These are phyloP conservation scores for Rhodotorula sp. DNA, from an alignment of 1,284 basidiomycete genomes.

Conservation along the genomic window DNA sequence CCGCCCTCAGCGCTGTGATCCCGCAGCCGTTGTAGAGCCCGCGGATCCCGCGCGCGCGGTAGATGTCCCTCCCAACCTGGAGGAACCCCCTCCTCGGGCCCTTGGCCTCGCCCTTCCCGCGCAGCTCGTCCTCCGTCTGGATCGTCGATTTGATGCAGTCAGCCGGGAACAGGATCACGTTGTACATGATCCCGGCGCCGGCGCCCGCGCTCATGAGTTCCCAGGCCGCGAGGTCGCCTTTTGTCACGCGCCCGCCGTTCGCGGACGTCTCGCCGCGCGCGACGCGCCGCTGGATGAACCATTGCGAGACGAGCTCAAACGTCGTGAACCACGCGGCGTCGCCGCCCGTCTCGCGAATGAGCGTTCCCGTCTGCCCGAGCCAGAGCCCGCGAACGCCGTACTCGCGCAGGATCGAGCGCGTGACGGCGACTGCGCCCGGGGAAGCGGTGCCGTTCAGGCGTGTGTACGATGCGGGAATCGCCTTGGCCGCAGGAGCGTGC, in stretches of 20 bases:
- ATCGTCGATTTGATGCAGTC: constrained; percentile 94
- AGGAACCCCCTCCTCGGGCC: constrained; percentile 61
- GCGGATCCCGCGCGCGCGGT: constrained; percentile 69
- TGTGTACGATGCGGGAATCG: constrained; percentile 39
- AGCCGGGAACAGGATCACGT: constrained; percentile 83
- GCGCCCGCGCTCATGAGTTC: constrained; percentile 84
- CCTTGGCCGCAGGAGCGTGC: constrained; percentile 45
- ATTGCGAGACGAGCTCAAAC: constrained; percentile 67
- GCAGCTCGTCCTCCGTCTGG: constrained; percentile 88
- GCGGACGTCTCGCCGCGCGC: constrained; percentile 39
- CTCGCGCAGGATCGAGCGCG: constrained; percentile 64
- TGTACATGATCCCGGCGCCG: constrained; percentile 82
- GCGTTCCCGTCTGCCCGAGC: constrained; percentile 81
- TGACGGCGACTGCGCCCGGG: constrained; percentile 68
- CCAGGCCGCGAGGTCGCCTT: constrained; percentile 66
- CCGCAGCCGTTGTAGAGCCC: constrained; percentile 94
- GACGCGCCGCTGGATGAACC: constrained; percentile 43
- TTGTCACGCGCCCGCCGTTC: constrained; percentile 48
- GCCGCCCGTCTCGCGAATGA: constrained; percentile 85
- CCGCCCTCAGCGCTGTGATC: constrained; percentile 80
- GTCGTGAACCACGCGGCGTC: constrained; percentile 83
- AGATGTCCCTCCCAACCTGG: constrained; percentile 73
- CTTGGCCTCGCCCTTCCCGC: constrained; percentile 54
- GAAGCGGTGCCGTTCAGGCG: background rate
- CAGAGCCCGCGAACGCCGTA: constrained; percentile 77